Base-by-base conservation (phyloP, 176 grass and related monocot genomes). In the Pontederia paniculata region DNA sequence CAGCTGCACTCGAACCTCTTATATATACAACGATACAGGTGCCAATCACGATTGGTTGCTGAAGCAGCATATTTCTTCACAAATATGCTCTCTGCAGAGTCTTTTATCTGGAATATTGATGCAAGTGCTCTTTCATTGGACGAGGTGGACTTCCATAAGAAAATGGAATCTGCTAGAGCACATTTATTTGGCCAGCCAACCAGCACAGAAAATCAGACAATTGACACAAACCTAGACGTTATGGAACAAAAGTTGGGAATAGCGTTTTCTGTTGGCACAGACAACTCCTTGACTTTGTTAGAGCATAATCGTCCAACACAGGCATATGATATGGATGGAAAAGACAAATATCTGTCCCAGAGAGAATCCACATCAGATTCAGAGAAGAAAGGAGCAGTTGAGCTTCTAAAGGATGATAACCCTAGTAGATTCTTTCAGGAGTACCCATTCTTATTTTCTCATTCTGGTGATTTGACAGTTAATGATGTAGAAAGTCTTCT, bases 51-150 rank as follows among this genome's bases (percentile, higher is more conserved):
- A 76, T 63, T 98, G 23, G 72, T 98, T 22, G 78, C 86, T 61
- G 93, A 98, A 75, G 78, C 86, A 45, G 82, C 88, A 73, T 98
- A 98, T 61, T 98, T 81, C 52, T 98, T 98, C 65, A 98, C 93
- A 21, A 98, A 98, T 53, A 88, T 98, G 50, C 58, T 91, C 46
- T 98, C 93, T 68, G 93, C 86, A 8, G 93, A 98, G 60, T 98
- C 93, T 70, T 98, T 98, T 47, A 78, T 98, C 58, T 91, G 93
- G 93, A 91, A 98, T 52, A 82, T 98, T 50, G 93, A 98, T 42
- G 86, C 80, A 3, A 72, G 84, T 55, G 77, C 93, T 48, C 69
- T 98, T 65, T 91, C 93, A 15, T 88, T 98, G 77, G 67, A 88
- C 69, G 93, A 98, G 47, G 48, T 74, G 2, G 86, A 98, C 44